Evolutionary conservation across 2,329 filamentous ascomycete genomes (phyloP).

Genomic region (Parafenestella ontariensis): DNA sequence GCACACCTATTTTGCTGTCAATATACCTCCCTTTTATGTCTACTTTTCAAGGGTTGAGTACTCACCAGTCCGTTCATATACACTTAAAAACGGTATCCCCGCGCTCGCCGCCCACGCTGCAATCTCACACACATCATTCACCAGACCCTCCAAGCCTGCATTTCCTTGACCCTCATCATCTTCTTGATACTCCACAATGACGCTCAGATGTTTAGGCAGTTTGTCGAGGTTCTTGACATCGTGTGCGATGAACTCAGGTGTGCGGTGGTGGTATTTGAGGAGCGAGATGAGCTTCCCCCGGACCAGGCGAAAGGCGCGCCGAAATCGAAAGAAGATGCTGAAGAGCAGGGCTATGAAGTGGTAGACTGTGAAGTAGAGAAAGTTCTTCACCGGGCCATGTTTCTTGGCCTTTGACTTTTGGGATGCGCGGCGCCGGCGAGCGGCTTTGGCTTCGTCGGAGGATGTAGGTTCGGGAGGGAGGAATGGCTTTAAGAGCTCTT

Average conservation of each 20-base stretch:
- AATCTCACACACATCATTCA: conserved; percentile 91
- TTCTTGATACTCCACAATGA: conserved; percentile 78
- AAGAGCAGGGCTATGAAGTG: conserved; percentile 79
- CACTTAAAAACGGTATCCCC: conserved; percentile 83
- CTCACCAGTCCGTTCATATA: conserved; percentile 91
- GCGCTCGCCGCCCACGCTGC: conserved; percentile 92
- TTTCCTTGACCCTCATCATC: conserved; percentile 66
- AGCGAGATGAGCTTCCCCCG: conserved; percentile 80
- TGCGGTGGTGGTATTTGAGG: conserved; percentile 93
- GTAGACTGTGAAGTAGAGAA: conserved; percentile 72
- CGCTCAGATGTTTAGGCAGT: conserved; percentile 84
- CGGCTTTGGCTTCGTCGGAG: conserved; percentile 22
- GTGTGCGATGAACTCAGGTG: conserved; percentile 87
- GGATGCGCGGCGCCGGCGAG: conserved; percentile 18
- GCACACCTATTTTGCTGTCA: too few relatives aligned
- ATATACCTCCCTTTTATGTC: too few relatives aligned
- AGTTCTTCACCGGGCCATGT: conserved; percentile 64
- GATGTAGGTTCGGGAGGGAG: conserved; percentile 55
- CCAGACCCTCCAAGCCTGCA: conserved; percentile 79
- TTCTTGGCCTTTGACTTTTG: conserved; percentile 50
- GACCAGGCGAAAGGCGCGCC: conserved; percentile 80
- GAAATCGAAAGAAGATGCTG: conserved; percentile 83
- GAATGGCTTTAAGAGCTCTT: conserved; percentile 59
- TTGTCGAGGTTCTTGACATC: conserved; percentile 79
- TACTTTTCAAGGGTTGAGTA: too few relatives aligned